These are phyloP conservation scores for Debaryomyces robertsiae DNA, from an alignment of 1,139 yeast genomes.

Conservation along the genomic window DNA sequence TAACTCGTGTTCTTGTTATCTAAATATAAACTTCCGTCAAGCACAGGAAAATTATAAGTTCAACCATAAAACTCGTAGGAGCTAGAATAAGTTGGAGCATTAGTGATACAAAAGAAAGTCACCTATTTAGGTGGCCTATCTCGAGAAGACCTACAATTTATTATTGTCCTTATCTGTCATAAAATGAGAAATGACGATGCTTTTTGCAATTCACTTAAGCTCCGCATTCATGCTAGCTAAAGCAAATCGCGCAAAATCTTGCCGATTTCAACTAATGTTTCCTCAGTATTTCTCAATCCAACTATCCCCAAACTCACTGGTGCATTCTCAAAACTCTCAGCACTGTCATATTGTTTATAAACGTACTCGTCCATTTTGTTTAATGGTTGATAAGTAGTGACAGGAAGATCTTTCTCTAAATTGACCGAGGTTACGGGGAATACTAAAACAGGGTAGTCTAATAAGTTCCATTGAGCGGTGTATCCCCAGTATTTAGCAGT, in stretches of 20 bases:
- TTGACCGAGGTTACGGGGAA: constrained; percentile 25
- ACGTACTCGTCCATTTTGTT: constrained; percentile 12
- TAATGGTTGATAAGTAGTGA: constrained; percentile 8
- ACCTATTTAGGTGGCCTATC: no score
- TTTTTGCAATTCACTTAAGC: no score
- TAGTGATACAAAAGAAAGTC: no score
- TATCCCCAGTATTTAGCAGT: constrained; percentile 27
- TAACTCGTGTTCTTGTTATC: no score
- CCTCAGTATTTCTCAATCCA: constrained; percentile 56
- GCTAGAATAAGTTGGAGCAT: no score
- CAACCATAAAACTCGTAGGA: no score
- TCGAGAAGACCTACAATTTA: no score
- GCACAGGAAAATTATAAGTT: no score
- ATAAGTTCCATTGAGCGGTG: constrained; percentile 25
- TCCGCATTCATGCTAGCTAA: not conserved
- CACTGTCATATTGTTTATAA: constrained; percentile 24
- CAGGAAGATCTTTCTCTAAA: not conserved
- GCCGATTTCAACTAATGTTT: constrained; percentile 48
- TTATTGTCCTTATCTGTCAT: no score
- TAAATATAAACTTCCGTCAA: no score
- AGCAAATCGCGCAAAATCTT: constrained; percentile 17
- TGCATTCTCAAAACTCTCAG: constrained; percentile 48
- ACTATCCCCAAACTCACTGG: constrained; percentile 56
- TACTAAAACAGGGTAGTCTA: constrained; percentile 26
- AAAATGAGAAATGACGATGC: no score